Evolutionary conservation across 2,329 filamentous ascomycete species (phyloP).

Genomic region (Pseudogymnoascus sp.): DNA sequence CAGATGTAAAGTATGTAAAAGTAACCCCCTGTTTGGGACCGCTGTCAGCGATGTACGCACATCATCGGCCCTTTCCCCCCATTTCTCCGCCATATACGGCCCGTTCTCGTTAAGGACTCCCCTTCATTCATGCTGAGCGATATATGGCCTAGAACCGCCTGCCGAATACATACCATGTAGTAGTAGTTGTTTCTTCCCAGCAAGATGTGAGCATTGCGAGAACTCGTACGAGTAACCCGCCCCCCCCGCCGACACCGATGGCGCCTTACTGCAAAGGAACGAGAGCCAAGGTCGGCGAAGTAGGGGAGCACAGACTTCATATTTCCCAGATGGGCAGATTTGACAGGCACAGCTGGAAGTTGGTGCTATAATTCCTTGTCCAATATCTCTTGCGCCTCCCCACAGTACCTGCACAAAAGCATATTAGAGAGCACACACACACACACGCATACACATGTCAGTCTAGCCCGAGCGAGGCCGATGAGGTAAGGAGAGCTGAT

Average conservation of each 20-base stretch:
- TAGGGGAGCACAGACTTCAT: neutral
- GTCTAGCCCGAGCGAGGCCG: neutral
- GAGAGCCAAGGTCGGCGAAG: neutral
- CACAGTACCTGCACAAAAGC: constrained; percentile 5
- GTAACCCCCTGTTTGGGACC: neutral
- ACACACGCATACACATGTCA: too few relatives aligned
- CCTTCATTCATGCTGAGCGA: neutral
- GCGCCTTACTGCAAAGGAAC: neutral
- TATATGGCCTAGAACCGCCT: neutral
- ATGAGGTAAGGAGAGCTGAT: neutral
- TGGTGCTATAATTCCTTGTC: constrained; percentile 6
- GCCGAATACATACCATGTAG: neutral
- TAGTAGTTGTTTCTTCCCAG: neutral
- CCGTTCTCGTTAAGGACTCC: neutral
- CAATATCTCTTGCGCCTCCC: constrained; percentile 4
- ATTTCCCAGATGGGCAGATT: neutral
- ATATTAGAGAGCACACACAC: neutral
- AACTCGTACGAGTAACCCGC: too few relatives aligned
- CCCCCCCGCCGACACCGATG: neutral
- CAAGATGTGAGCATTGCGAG: neutral
- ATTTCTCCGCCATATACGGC: neutral
- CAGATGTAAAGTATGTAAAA: neutral
- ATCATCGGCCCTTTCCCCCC: neutral
- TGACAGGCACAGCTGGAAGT: neutral
- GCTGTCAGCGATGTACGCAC: neutral